Base-by-base conservation (phyloP, 163 green algal genomes). In the Prototheca cutis region DNA sequence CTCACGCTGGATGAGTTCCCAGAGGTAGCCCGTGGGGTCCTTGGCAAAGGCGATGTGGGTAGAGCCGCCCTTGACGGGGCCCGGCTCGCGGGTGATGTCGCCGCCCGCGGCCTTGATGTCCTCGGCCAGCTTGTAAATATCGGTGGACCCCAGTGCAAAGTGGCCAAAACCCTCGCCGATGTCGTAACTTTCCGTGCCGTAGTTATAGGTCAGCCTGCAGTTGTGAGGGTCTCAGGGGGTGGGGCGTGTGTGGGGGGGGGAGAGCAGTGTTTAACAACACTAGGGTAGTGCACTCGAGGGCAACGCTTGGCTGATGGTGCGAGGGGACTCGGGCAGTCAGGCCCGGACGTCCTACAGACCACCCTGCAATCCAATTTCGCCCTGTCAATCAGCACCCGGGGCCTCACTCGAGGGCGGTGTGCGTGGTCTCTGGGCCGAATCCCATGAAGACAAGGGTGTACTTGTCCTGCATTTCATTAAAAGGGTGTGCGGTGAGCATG, bases 21-120 rank as follows among this genome's bases (percentile, higher is more conserved):
- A 95, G 72, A 81, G 82, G 75, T 91, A 96, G 27, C 87, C 87
- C 2, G 80, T 91, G 30, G 85, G 87, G 63, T 94, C 88, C 65
- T 77, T 56, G 2, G 85, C 87, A 79, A 96, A 96, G 2, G 89
- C 89, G 53, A 96, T 96, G 33, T 86, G 74, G 0, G 75, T 90
- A 19, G 63, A 83, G 45, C 89, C 89, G 32, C 89, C 89, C 72
- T 96, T 96, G 29, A 95, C 89, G 10, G 89, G 89, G 1, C 89
- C 89, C 8, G 89, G 67, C 61, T 94, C 85, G 2, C 89, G 66
- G 1, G 80, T 84, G 45, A 96, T 81, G 61, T 86, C 77, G 32
- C 83, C 83, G 53, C 76, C 76, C 68, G 68, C 27, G 15, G 23
- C 17, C 55, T 85, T 84, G 58, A 91, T 85, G 31, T 49, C 57